Evolutionary conservation across 176 grass and related monocot species (phyloP).

Genomic region (Eleusine coracana): DNA sequence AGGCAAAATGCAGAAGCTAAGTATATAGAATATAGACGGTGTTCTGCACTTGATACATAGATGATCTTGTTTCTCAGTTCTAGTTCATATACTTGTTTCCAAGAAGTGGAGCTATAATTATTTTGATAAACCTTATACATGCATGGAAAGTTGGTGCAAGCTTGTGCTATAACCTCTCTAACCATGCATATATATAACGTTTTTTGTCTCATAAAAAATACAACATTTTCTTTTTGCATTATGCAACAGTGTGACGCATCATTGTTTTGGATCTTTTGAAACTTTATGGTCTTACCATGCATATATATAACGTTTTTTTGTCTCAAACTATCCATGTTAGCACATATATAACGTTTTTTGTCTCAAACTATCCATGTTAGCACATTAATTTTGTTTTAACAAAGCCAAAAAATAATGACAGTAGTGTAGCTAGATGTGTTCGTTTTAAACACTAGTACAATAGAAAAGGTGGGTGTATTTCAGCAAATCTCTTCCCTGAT

Average conservation of each 20-base stretch:
- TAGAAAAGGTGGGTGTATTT: not conserved
- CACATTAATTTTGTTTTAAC: not conserved
- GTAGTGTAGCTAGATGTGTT: not conserved
- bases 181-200: not conserved
- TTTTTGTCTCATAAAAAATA: no score
- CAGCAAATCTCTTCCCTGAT: not conserved
- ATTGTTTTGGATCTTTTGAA: no score
- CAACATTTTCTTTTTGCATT: no score
- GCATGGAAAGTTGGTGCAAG: not conserved
- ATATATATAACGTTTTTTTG: not conserved
- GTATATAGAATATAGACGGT: not conserved
- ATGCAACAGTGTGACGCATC: no score
- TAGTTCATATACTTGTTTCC: not conserved
- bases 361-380: not conserved
- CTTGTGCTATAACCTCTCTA: not conserved
- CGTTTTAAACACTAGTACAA: not conserved
- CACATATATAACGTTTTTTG: not conserved
- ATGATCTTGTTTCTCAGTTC: not conserved
- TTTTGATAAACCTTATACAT: not conserved
- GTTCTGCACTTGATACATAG: not conserved
- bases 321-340: not conserved
- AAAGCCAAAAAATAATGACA: not conserved
- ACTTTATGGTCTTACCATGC: no score
- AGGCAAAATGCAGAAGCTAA: not conserved
- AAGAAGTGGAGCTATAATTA: not conserved